phyloP scores from a whole-genome alignment of 139 green algal species.

The Chlorella vulgaris region DNA sequence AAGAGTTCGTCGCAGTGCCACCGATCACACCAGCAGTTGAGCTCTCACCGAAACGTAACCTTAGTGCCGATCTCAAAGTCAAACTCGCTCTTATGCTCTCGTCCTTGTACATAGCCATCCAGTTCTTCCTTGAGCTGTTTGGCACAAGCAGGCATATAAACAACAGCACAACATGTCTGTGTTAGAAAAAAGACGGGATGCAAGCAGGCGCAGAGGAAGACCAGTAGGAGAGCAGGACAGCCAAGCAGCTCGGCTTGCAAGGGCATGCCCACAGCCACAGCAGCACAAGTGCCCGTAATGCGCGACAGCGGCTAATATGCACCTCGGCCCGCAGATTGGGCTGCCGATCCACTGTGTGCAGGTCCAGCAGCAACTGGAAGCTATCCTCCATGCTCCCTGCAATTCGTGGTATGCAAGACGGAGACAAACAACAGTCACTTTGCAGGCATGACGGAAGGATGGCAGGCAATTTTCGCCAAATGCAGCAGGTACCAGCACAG shows the following conservation, averaged over 20 bases:
- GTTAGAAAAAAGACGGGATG: neutral
- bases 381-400: slow-evolving; percentile 25
- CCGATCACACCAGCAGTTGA: neutral
- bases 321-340: slow-evolving; percentile 14
- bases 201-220: no score
- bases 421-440: no score
- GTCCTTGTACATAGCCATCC: neutral
- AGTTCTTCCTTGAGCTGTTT: slow-evolving; percentile 6
- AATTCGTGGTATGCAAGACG: neutral
- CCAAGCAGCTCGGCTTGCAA: no score
- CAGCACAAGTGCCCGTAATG: no score
- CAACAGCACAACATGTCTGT: neutral
- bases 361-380: slow-evolving; percentile 25
- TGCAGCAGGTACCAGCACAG: no score
- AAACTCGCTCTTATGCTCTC: slow-evolving; percentile 7
- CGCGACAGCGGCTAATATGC: no score
- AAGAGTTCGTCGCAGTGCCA: no score
- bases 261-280: neutral
- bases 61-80: neutral
- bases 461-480: no score
- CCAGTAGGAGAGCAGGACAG: no score
- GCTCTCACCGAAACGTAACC: neutral
- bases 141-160: neutral
- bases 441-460: no score
- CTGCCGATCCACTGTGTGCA: neutral